phyloP scores from a whole-genome alignment of 2,329 filamentous ascomycete genomes.

The Lecanicillium sp. region DNA sequence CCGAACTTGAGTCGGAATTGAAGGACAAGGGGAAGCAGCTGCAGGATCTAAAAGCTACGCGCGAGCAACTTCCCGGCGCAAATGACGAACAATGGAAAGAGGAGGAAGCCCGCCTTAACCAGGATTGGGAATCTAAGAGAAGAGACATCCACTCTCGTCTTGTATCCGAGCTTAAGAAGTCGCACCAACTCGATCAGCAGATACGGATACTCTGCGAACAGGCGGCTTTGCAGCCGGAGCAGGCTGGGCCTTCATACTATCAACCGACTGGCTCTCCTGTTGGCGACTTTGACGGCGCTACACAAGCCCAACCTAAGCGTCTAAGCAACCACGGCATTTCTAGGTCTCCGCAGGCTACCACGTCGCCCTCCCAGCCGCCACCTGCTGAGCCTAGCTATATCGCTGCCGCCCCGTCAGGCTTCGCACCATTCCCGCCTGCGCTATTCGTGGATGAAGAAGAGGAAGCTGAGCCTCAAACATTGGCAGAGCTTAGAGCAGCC shows the following conservation, averaged over 20 bases:
- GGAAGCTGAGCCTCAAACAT: conserved; percentile 38
- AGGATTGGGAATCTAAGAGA: conserved; percentile 47
- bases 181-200: conserved; percentile 37
- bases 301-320: conserved; percentile 34
- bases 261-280: conserved; percentile 34
- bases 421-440: conserved; percentile 42
- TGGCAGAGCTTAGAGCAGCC: conserved; percentile 52
- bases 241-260: conserved; percentile 35
- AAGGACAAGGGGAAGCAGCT: conserved; percentile 59
- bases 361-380: conserved; percentile 29
- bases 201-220: conserved; percentile 39
- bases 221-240: conserved; percentile 31
- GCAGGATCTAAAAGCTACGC: conserved; percentile 63
- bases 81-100: conserved; percentile 50
- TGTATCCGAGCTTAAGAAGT: conserved; percentile 37
- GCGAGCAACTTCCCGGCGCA: conserved; percentile 54
- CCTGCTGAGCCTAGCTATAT: conserved; percentile 34
- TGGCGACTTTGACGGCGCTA: conserved; percentile 38
- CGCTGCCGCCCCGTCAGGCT: conserved; percentile 45
- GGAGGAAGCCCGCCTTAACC: conserved; percentile 40
- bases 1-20: conserved; percentile 62
- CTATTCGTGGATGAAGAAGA: conserved; percentile 38
- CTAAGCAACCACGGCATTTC: conserved; percentile 40
- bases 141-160: conserved; percentile 44
- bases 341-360: conserved; percentile 32